These are phyloP conservation scores for Corinectria fuckeliana DNA, from an alignment of 2,329 filamentous ascomycete species.

Conservation along the genomic window DNA sequence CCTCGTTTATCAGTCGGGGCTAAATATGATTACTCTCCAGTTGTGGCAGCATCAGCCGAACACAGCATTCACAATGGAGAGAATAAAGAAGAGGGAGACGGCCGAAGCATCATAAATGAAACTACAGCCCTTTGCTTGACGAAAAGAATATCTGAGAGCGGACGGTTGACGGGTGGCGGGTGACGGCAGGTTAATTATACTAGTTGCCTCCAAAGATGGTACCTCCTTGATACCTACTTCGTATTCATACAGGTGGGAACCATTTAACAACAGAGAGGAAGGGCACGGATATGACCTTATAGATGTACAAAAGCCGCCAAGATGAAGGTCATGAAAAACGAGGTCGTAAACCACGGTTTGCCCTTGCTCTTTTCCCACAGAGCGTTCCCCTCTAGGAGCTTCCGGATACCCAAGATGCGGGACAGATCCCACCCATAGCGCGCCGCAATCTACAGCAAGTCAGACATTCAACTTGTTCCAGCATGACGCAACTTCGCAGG, in stretches of 20 bases:
- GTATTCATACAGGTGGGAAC: too few species aligned
- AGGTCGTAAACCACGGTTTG: conserved; percentile 69
- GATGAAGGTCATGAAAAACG: conserved; percentile 76
- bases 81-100: neutral
- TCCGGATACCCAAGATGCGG: conserved; percentile 46
- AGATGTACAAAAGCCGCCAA: conserved; percentile 62
- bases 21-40: neutral
- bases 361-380: conserved; percentile 59
- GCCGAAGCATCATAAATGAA: neutral
- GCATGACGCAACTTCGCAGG: neutral
- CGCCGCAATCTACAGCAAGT: conserved; percentile 48
- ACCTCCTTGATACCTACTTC: neutral
- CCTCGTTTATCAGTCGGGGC: neutral
- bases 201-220: neutral
- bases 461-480: neutral
- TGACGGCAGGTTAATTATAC: neutral
- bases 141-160: neutral
- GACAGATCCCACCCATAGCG: conserved; percentile 51
- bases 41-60: neutral
- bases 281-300: conserved; percentile 46
- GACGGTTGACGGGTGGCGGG: neutral
- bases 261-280: neutral
- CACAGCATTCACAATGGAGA: neutral
- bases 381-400: conserved; percentile 46
- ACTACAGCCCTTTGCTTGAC: neutral